phyloP scores from a whole-genome alignment of 768 basidiomycete genomes.

The Leccinum arenicola region DNA sequence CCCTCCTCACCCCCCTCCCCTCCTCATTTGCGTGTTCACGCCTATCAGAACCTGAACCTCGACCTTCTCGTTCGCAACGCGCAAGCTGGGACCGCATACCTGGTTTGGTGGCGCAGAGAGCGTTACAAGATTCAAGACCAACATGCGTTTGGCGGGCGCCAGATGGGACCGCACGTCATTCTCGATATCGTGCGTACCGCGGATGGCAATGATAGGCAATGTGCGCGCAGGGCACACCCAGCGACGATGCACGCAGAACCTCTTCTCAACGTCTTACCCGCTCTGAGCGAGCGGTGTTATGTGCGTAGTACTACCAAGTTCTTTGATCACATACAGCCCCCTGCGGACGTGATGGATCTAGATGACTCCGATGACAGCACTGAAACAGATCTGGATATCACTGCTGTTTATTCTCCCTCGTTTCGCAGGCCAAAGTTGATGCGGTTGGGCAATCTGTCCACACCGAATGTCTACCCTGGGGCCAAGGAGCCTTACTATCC shows the following conservation, averaged over 20 bases:
- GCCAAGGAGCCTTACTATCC: conserved; percentile 36
- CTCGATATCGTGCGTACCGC: conserved; percentile 76
- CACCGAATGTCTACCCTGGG: conserved; percentile 55
- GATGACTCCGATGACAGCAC: conserved; percentile 53
- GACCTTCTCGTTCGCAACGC: no score
- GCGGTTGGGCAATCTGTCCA: conserved; percentile 67
- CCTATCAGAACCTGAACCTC: no score
- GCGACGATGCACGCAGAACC: conserved; percentile 37
- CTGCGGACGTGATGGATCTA: conserved; percentile 72
- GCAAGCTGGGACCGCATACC: no score
- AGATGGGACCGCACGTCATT: conserved; percentile 59
- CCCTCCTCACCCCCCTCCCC: no score
- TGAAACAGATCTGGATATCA: conserved; percentile 39
- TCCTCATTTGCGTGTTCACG: no score
- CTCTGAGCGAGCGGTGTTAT: conserved; percentile 85
- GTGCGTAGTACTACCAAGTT: conserved; percentile 50
- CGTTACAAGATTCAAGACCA: conserved; percentile 70
- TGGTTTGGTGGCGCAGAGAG: conserved; percentile 30
- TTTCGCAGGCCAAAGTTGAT: conserved; percentile 45
- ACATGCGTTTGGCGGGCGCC: conserved; percentile 56
- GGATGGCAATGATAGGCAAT: conserved; percentile 41
- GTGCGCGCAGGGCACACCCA: conserved; percentile 26
- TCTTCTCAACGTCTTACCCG: conserved; percentile 65
- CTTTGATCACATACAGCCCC: conserved; percentile 71
- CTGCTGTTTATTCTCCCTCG: conserved; percentile 26